Percentiles rank a stretch among this genome's conserved stretches.
Conservation (phyloP, 495 filamentous ascomycete genomes). For the Lophiotrema nucula region DNA sequence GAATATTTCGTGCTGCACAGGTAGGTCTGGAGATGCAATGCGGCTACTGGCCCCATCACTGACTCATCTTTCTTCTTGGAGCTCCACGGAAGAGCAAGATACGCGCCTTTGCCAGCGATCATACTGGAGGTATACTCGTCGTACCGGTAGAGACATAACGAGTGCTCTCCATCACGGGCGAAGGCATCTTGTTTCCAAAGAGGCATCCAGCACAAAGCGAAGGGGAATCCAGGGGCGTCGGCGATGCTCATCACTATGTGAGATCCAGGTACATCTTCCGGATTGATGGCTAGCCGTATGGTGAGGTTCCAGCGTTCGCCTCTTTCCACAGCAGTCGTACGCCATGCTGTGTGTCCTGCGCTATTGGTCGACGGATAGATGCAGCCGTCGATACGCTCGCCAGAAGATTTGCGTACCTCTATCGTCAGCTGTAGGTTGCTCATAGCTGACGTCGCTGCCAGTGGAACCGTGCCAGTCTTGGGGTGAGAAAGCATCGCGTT, state of each 20-base stretch:
- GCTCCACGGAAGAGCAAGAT: conserved; percentile 80
- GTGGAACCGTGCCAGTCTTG: conserved; percentile 67
- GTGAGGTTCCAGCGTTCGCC: conserved; percentile 84
- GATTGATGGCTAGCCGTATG: conserved; percentile 74
- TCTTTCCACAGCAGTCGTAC: conserved; percentile 73
- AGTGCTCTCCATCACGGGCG: conserved; percentile 80
- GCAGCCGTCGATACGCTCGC: conserved; percentile 79
- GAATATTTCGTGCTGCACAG: conserved; percentile 95
- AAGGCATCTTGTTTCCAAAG: conserved; percentile 93
- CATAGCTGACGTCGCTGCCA: conserved; percentile 61
- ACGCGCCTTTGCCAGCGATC: conserved; percentile 73
- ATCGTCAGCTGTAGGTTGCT: conserved; percentile 83
- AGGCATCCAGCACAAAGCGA: conserved; percentile 89
- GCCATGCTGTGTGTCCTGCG: conserved; percentile 75
- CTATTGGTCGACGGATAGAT: conserved; percentile 84
- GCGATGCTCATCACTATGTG: conserved; percentile 89
- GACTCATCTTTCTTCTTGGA: conserved; percentile 67
- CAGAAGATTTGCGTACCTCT: conserved; percentile 74
- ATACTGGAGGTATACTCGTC: conserved; percentile 65
- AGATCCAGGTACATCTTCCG: conserved; percentile 74
- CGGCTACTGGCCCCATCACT: conserved; percentile 72
- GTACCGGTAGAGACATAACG: conserved; percentile 78
- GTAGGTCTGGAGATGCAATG: conserved; percentile 76
- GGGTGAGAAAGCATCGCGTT: conserved; percentile 80
- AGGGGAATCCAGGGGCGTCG: conserved; percentile 78